These are phyloP conservation scores for Coemansia brasiliensis DNA, from an alignment of 192 early-diverging fungal genomes.

Conservation along the genomic window DNA sequence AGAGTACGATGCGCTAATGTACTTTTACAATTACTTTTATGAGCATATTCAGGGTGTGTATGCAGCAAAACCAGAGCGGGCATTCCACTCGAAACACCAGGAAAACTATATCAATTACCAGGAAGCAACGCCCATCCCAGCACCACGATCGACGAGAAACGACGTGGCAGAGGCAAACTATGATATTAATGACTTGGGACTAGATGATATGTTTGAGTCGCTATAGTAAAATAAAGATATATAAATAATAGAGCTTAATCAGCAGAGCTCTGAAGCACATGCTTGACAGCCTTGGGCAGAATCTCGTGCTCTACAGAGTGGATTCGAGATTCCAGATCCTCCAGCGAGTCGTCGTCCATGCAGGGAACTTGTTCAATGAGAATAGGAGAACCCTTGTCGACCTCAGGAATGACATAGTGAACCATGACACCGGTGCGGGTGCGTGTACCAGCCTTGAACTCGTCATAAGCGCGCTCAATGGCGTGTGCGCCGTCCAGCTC, in stretches of 20 bases:
- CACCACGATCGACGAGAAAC: slow-evolving; percentile 12
- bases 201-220: slow-evolving; percentile 16
- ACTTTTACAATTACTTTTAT: slow-evolving; percentile 90
- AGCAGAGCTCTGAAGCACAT: slow-evolving; percentile 18
- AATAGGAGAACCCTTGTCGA: slow-evolving; percentile 93
- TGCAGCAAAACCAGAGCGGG: slow-evolving; percentile 56
- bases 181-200: slow-evolving; percentile 33
- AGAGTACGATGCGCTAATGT: slow-evolving; percentile 85
- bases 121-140: slow-evolving; percentile 9
- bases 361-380: slow-evolving; percentile 78
- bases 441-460: slow-evolving; percentile 74
- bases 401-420: slow-evolving; percentile 93
- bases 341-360: slow-evolving; percentile 70
- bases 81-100: slow-evolving; percentile 60
- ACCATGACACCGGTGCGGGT: slow-evolving; percentile 83
- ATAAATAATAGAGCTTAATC: background rate
- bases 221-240: background rate
- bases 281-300: slow-evolving; percentile 73
- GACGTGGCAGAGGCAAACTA: slow-evolving; percentile 35
- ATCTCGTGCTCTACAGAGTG: slow-evolving; percentile 86
- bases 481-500: slow-evolving; percentile 96
- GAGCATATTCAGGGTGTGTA: slow-evolving; percentile 82
- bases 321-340: slow-evolving; percentile 83
- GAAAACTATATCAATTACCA: slow-evolving; percentile 64
- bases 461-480: slow-evolving; percentile 92